Conservation (phyloP, 352 stramenopile genomes). For the Poterioochromonas sp. region DNA sequence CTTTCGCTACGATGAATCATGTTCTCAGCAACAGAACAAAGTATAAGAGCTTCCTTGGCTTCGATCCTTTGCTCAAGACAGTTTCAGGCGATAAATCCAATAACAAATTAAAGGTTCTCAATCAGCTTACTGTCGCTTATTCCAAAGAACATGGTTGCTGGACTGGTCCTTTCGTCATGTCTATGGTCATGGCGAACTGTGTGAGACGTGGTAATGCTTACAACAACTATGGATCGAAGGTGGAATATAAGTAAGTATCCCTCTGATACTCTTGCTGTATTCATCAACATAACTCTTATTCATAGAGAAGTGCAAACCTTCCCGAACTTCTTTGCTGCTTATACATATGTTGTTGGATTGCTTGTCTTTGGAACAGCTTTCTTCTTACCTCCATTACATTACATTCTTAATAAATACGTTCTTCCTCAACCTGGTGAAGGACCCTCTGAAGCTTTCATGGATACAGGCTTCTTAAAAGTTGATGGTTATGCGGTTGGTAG, state of each 20-base stretch:
- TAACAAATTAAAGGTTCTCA: neutral
- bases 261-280: too few species aligned
- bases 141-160: neutral
- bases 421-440: slow-evolving; percentile 16
- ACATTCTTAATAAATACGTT: neutral
- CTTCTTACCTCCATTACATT: neutral
- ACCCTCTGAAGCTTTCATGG: neutral
- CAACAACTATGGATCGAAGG: slow-evolving; percentile 1
- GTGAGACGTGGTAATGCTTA: neutral
- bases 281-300: too few species aligned
- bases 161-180: slow-evolving; percentile 9
- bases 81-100: neutral
- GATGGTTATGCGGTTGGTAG: neutral
- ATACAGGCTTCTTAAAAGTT: neutral
- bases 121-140: neutral
- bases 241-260: neutral
- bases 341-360: neutral
- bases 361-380: neutral
- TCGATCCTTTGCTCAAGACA: slow-evolving; percentile 26
- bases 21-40: slow-evolving; percentile 11
- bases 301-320: neutral
- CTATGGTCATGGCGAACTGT: slow-evolving; percentile 9
- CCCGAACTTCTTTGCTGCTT: neutral
- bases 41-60: slow-evolving; percentile 11
- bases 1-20: slow-evolving; percentile 16